Conservation (phyloP, 257 asterid species). For the Galeopsis tetrahit region DNA sequence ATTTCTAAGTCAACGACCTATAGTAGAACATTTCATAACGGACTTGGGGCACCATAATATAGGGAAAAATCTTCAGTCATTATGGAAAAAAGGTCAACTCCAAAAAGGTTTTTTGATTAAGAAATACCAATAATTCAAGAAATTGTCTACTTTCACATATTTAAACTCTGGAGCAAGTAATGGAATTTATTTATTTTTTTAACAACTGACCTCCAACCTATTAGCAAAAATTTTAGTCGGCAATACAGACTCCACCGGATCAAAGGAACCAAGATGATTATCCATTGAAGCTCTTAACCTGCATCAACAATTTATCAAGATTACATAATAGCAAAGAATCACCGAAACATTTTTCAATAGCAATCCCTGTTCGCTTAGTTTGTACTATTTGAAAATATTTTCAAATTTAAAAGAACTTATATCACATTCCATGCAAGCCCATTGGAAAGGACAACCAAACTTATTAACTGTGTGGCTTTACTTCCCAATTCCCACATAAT, state of each 20-base stretch:
- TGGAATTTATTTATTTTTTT: not conserved
- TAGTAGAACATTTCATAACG: not conserved
- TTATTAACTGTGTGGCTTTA: not conserved
- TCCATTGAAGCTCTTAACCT: slow-evolving; percentile 94
- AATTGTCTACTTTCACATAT: not conserved
- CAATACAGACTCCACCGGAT: slow-evolving; percentile 67
- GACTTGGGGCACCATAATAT: not conserved
- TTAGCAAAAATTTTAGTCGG: slow-evolving; percentile 80
- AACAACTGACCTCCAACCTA: slow-evolving; percentile 74
- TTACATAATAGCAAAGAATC: slow-evolving; percentile 28
- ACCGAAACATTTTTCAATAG: not conserved
- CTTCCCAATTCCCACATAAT: not conserved
- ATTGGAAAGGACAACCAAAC: not conserved
- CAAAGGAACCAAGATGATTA: slow-evolving; percentile 74
- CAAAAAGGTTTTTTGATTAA: not conserved
- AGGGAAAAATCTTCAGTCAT: slow-evolving; percentile 12
- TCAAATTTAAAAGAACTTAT: slow-evolving; percentile 7
- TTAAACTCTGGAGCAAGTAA: slow-evolving; percentile 11
- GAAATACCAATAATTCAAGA: slow-evolving; percentile 4
- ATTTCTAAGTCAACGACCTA: not conserved
- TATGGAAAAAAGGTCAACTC: not conserved
- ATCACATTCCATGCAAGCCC: not conserved
- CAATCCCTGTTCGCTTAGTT: slow-evolving; percentile 4
- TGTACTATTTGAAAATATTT: not conserved
- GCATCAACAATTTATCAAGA: slow-evolving; percentile 40